Conservation (phyloP, 345 rosid genomes). For the Hibiscus mutabilis region DNA sequence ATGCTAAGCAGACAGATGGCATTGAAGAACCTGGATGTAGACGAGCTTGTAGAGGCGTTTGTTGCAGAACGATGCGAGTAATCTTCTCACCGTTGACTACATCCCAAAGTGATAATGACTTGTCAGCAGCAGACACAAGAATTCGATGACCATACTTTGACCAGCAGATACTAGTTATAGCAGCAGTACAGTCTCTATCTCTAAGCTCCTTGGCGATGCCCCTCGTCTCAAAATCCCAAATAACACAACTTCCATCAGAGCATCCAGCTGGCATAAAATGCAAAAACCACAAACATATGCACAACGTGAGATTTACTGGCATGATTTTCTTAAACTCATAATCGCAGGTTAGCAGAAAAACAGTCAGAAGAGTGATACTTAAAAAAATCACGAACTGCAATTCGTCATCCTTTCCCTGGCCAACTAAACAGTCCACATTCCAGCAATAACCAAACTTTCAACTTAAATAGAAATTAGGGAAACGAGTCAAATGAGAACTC, state of each 20-base stretch:
- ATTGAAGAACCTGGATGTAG: conserved; percentile 78
- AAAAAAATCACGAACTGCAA: not conserved
- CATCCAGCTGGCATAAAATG: conserved; percentile 70
- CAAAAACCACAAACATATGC: conserved; percentile 4
- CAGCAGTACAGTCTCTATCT: conserved; percentile 64
- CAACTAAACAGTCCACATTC: not conserved
- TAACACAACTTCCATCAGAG: conserved; percentile 81
- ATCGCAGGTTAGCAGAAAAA: not conserved
- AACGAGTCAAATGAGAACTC: not conserved
- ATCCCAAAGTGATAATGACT: conserved; percentile 92
- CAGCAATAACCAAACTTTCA: too few relatives aligned
- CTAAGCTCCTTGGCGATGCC: conserved; percentile 89
- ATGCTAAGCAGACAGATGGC: conserved; percentile 74
- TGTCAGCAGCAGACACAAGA: conserved; percentile 94
- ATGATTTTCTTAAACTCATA: not conserved
- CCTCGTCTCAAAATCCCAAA: conserved; percentile 98
- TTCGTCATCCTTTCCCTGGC: not conserved
- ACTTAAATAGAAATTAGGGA: not conserved
- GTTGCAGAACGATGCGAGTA: conserved; percentile 55
- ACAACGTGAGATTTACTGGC: not conserved
- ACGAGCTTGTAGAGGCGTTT: conserved; percentile 78
- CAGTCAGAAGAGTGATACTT: not conserved
- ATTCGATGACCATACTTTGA: conserved; percentile 85
- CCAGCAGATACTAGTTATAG: conserved; percentile 93
- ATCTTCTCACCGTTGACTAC: conserved; percentile 65